Evolutionary conservation across 1,284 basidiomycete genomes (phyloP), one percentile per base, ranked within the genome.

Genomic region (Cryptococcus sp.): DNA sequence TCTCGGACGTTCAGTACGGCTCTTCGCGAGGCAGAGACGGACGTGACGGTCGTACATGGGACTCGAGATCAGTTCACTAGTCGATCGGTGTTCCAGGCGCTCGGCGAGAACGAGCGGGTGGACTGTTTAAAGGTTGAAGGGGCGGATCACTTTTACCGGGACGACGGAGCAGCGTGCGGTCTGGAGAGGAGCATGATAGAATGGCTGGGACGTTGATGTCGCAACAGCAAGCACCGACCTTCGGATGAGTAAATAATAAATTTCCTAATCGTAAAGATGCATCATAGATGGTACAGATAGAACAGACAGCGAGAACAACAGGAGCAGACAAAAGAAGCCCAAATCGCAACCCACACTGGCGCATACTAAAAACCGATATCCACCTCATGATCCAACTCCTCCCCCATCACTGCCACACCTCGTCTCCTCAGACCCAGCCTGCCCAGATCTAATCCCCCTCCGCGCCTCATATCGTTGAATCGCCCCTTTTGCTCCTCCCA

Each of bases 401-500:
- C 43, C 16, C 14, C 39, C 10, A 21, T 24, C 18, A 23, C 48
- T 24, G 31, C 25, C 31, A 33, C 47, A 23, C 35, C 42, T 46
- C 50, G 48, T 26, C 48, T 26, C 28, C 48, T 37, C 24, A 51
- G 35, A 35, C 45, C 39, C 11, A 45, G 9, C n/a, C 43, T 32
- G 19, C 32, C 45, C 9, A 45, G 18, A 24, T 34, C 41, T 24
- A 41, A 3, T 35, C 38, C 24, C 28, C 47, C 7, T 25, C 41
- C 41, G 10, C 31, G 21, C 14, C 41, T 11, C 16, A 43, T 43
- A 14, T 33, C 41, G 4, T 47, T 48, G n/a, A 66, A 63, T 5
- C 60, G 41, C n/a, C 53, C 66, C 33, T 58, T 52, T 44, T 66
- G 59, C 47, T 65, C 63, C 45, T 66, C 65, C 63, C 66, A 66